phyloP scores from a whole-genome alignment of 2,329 filamentous ascomycete genomes.

The Ceratocystis cacaofunesta region DNA sequence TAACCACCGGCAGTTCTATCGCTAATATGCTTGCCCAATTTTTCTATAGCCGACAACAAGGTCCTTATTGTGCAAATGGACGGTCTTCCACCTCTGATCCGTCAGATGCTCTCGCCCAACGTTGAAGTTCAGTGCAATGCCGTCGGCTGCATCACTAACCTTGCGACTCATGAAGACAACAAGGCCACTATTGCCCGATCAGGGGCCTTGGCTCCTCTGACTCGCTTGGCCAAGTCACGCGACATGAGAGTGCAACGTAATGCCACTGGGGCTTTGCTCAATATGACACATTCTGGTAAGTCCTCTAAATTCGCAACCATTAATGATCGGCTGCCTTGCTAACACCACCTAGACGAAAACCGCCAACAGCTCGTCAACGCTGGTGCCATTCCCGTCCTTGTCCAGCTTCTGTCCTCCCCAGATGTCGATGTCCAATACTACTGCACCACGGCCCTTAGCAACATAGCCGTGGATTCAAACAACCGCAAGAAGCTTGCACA shows the following conservation, averaged over 20 bases:
- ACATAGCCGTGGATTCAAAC: constrained; percentile 86
- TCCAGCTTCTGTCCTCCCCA: constrained; percentile 79
- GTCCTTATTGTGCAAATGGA: constrained; percentile 87
- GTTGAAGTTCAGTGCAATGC: constrained; percentile 99
- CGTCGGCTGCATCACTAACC: constrained; percentile 94
- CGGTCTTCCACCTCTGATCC: constrained; percentile 78
- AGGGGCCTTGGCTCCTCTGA: constrained; percentile 79
- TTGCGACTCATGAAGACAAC: constrained; percentile 97
- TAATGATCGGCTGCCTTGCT: constrained; percentile 18
- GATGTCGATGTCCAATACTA: constrained; percentile 99
- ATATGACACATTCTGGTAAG: constrained; percentile 97
- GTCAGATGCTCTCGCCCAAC: constrained; percentile 95
- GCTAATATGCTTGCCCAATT: constrained; percentile 27
- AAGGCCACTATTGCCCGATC: constrained; percentile 97
- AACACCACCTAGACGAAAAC: constrained; percentile 60
- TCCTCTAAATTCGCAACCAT: not conserved
- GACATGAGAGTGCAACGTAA: constrained; percentile 98
- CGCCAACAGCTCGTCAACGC: constrained; percentile 93
- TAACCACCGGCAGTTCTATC: no score
- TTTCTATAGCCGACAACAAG: constrained; percentile 77
- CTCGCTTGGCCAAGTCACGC: constrained; percentile 84
- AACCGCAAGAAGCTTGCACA: constrained; percentile 86
- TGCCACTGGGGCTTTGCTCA: constrained; percentile 85
- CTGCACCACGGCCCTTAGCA: constrained; percentile 94
- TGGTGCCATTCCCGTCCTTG: constrained; percentile 92